Evolutionary conservation across 495 filamentous ascomycete genomes (phyloP), one percentile per base, ranked within the genome.

Genomic region (Baudoinia panamericana): DNA sequence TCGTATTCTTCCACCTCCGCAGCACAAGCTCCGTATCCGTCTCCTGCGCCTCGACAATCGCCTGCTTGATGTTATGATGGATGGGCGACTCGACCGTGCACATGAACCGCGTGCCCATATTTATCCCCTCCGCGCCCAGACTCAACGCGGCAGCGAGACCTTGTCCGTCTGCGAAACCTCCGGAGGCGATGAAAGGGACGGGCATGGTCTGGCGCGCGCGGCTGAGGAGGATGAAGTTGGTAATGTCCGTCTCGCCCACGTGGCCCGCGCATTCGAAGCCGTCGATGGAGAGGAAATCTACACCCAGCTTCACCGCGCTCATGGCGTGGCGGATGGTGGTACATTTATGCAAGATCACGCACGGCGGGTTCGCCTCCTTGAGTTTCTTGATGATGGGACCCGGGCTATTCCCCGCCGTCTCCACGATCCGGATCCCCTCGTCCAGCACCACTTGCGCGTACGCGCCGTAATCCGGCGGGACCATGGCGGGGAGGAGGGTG

Each of bases 211-310:
- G 90, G 15, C 88, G 69, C 25, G 90, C 90, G 30, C 84, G 71
- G 59, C 73, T 77, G 30, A 96, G 69, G 6, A 97, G 73, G 47
- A 97, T 93, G 62, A 96, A 90, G 62, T 97, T 97, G 48, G 90
- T 94, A 61, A 97, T 93, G 55, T 97, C 90, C 30, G 72, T 72
- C 68, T 97, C 90, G 48, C 90, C 90, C 36, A 97, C 87, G 58
- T 88, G 92, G 39, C 90, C 90, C 17, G 85, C 90, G 61, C 90
- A 97, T 62, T 97, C 90, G 52, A 97, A 96, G 16, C 90, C 90
- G 54, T 97, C 90, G 52, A 97, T 96, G 22, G 76, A 84, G 24
- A 97, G 64, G 62, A 97, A 97, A 60, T 97, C 90, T 0, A 94
- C 90, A 37, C 90, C 90, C 25, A 96, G 76, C 63, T 93, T 93